Percentiles rank a stretch among this genome's conserved stretches.
Evolutionary conservation across 208 protist species (phyloP).

Genomic region (Acanthamoeba lenticulata): DNA sequence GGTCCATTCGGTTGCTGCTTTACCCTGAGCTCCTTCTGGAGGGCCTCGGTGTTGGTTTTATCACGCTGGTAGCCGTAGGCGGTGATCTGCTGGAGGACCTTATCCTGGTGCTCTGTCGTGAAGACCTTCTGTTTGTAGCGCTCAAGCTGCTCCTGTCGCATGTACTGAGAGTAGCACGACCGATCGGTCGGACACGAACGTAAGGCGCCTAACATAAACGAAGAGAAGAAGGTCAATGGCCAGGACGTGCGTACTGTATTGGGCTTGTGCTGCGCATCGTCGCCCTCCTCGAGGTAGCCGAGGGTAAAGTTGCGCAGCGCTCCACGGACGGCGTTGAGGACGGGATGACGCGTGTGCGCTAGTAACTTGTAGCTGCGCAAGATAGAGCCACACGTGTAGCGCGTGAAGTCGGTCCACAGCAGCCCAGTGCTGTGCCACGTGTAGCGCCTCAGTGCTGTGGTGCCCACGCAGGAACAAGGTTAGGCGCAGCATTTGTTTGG

Average conservation of each 20-base stretch:
- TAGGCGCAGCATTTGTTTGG: background rate
- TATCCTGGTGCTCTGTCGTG: background rate
- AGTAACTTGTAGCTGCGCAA: slow-evolving; percentile 37
- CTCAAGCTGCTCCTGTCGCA: slow-evolving; percentile 48
- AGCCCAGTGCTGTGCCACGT: slow-evolving; percentile 41
- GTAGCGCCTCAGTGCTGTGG: background rate
- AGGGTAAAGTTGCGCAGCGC: slow-evolving; percentile 21
- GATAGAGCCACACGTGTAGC: slow-evolving; percentile 46
- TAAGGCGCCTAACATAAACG: background rate
- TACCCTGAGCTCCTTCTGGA: slow-evolving; percentile 47
- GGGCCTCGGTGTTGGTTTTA: background rate
- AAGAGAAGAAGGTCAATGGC: background rate
- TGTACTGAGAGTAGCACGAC: background rate
- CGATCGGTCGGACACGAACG: background rate
- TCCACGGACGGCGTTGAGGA: background rate
- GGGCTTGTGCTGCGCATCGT: too few species aligned
- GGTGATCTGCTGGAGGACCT: slow-evolving; percentile 32
- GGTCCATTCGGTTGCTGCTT: background rate
- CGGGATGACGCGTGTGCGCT: background rate
- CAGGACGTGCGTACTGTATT: background rate
- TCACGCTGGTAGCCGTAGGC: slow-evolving; percentile 25
- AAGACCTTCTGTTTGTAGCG: slow-evolving; percentile 18
- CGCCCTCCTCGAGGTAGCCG: background rate
- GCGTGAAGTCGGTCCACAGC: slow-evolving; percentile 47
- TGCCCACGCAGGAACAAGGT: background rate